Percentiles rank a stretch among this genome's conserved stretches.
These are phyloP conservation scores for Gypsophila paniculata DNA, from an alignment of 179 eudicot genomes.

Conservation along the genomic window DNA sequence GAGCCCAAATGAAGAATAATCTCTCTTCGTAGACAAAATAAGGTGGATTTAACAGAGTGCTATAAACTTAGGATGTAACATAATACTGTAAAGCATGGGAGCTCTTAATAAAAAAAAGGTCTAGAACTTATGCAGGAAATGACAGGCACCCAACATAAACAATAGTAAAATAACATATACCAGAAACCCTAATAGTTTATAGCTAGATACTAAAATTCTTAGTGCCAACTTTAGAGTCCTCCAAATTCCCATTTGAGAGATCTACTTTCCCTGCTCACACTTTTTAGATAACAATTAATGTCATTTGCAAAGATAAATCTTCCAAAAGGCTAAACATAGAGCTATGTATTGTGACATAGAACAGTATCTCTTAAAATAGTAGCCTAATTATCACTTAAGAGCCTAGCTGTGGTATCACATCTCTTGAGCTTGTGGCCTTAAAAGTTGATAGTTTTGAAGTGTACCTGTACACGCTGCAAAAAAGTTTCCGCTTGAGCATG, in stretches of 20 bases:
- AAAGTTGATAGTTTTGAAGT: background rate
- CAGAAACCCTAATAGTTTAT: conserved; percentile 15
- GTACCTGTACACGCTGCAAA: no score
- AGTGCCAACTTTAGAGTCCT: conserved; percentile 18
- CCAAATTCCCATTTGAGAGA: conserved; percentile 19
- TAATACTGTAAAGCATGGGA: conserved; percentile 9
- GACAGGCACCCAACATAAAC: conserved; percentile 33
- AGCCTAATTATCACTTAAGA: background rate
- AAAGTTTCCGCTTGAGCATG: background rate
- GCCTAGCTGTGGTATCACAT: background rate
- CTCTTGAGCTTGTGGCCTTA: background rate
- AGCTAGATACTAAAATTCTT: conserved; percentile 16
- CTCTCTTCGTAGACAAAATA: conserved; percentile 18
- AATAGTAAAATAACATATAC: conserved; percentile 12
- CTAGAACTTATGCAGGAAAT: conserved; percentile 37
- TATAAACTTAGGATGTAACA: conserved; percentile 13
- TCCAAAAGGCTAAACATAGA: conserved; percentile 28
- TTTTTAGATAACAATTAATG: conserved; percentile 12
- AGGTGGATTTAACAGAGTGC: conserved; percentile 21
- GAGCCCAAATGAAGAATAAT: conserved; percentile 22
- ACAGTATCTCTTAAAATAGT: background rate
- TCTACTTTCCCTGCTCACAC: conserved; percentile 15
- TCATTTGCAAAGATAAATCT: conserved; percentile 26
- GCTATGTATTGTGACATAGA: conserved; percentile 7
- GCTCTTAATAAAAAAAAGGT: conserved; percentile 34